These are phyloP conservation scores for Arabis hirsuta DNA, from an alignment of 345 rosid species.

Conservation along the genomic window DNA sequence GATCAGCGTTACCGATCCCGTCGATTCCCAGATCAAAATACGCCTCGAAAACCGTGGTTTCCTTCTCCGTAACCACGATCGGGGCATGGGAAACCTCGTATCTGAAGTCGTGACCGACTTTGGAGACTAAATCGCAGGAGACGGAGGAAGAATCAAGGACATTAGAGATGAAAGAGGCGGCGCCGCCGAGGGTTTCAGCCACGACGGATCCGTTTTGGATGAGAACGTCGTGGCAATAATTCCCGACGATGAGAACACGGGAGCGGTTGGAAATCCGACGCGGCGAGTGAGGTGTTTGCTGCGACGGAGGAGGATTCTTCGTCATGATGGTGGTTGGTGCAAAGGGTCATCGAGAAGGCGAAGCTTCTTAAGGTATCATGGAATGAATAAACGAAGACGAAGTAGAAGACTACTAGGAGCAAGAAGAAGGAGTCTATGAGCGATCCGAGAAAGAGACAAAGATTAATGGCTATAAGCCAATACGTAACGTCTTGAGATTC, in stretches of 20 bases:
- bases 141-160: slow-evolving; percentile 65
- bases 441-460: slow-evolving; percentile 5
- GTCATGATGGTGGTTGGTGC: slow-evolving; percentile 34
- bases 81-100: slow-evolving; percentile 56
- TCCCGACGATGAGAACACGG: slow-evolving; percentile 80
- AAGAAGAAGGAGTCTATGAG: slow-evolving; percentile 13
- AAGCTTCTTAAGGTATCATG: slow-evolving; percentile 4
- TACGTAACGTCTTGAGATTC: slow-evolving; percentile 43
- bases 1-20: slow-evolving; percentile 55
- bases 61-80: slow-evolving; percentile 49
- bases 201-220: slow-evolving; percentile 57
- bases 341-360: slow-evolving; percentile 42
- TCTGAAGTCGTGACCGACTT: slow-evolving; percentile 79
- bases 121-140: slow-evolving; percentile 57
- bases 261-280: slow-evolving; percentile 32
- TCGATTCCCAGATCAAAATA: slow-evolving; percentile 56
- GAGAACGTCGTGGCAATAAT: slow-evolving; percentile 90
- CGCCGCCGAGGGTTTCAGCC: slow-evolving; percentile 95
- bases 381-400: slow-evolving; percentile 22
- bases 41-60: slow-evolving; percentile 81
- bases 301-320: slow-evolving; percentile 31
- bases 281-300: slow-evolving; percentile 21
- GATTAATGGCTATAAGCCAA: slow-evolving; percentile 8
- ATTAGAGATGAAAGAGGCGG: slow-evolving; percentile 79
- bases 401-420: not conserved